Evolutionary conservation across 2,329 filamentous ascomycete species (phyloP).

Genomic region (Monilinia laxa): DNA sequence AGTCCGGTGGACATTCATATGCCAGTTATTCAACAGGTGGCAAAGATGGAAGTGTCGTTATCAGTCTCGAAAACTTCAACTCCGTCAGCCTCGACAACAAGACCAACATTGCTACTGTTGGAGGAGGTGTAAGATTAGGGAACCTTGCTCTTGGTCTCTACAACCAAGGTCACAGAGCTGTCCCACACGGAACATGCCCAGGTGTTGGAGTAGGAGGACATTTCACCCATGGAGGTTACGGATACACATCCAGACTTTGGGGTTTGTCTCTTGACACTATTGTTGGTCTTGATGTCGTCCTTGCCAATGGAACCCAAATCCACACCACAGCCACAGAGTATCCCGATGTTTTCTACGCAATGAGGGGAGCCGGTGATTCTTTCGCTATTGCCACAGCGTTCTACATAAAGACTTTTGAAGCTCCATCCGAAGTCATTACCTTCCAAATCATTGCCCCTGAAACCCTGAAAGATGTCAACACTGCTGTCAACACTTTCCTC

Average conservation of each 20-base stretch:
- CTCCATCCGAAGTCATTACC: constrained; percentile 37
- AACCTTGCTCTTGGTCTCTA: constrained; percentile 45
- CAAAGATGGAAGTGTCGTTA: constrained; percentile 50
- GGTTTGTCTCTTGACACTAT: constrained; percentile 53
- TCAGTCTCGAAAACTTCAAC: constrained; percentile 56
- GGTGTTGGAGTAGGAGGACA: constrained; percentile 49
- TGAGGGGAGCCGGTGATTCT: constrained; percentile 41
- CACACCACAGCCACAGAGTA: constrained; percentile 32
- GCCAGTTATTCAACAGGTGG: constrained; percentile 50
- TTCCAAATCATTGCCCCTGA: constrained; percentile 28
- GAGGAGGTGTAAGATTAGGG: constrained; percentile 47
- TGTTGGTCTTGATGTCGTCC: constrained; percentile 49
- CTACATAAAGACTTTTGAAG: constrained; percentile 40
- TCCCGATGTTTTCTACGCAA: constrained; percentile 40
- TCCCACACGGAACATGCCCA: constrained; percentile 49
- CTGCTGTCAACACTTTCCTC: constrained; percentile 17
- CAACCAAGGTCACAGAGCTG: constrained; percentile 41
- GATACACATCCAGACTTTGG: constrained; percentile 48
- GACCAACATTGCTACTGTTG: constrained; percentile 39
- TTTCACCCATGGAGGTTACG: constrained; percentile 49
- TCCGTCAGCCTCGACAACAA: constrained; percentile 51
- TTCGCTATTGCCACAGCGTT: constrained; percentile 42
- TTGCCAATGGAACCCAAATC: constrained; percentile 40
- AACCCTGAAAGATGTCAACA: constrained; percentile 26
- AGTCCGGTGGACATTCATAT: constrained; percentile 57